Evolutionary conservation across 140 eudicot genomes (phyloP).

Genomic region (Senecio squalidus): DNA sequence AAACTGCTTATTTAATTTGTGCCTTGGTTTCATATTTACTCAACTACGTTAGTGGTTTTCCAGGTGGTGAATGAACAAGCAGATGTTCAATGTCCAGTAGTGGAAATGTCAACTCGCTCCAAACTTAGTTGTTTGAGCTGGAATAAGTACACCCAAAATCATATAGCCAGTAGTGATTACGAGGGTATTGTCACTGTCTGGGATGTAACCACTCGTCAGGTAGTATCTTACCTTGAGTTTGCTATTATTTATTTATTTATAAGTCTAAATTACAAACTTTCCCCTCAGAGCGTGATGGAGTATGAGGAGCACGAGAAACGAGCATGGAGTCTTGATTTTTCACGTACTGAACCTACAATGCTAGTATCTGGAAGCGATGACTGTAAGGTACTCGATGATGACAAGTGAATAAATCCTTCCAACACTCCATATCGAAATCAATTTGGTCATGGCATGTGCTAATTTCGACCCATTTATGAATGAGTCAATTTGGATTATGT

Average conservation of each 20-base stretch:
- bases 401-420: background rate
- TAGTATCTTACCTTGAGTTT: constrained; percentile 20
- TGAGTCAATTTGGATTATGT: too few species aligned
- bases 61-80: constrained; percentile 91
- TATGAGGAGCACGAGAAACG: constrained; percentile 98
- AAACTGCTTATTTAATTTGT: background rate
- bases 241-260: background rate
- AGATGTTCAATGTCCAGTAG: constrained; percentile 83
- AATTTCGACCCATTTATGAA: background rate
- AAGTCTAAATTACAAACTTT: background rate
- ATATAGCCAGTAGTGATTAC: constrained; percentile 93
- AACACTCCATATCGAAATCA: background rate
- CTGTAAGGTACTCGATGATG: constrained; percentile 60
- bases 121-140: constrained; percentile 96
- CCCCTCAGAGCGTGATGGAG: constrained; percentile 77
- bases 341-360: constrained; percentile 86
- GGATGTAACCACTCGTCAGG: constrained; percentile 98
- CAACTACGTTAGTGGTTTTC: constrained; percentile 17
- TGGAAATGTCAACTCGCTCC: constrained; percentile 83
- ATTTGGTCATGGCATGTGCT: background rate
- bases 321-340: constrained; percentile 99
- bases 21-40: background rate
- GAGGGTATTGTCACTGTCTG: constrained; percentile 95
- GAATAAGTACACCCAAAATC: constrained; percentile 83
- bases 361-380: constrained; percentile 96